Percentiles rank a stretch among this genome's conserved stretches.
phyloP scores from a whole-genome alignment of 2,329 filamentous ascomycete genomes.

The Stemphylium vesicarium region DNA sequence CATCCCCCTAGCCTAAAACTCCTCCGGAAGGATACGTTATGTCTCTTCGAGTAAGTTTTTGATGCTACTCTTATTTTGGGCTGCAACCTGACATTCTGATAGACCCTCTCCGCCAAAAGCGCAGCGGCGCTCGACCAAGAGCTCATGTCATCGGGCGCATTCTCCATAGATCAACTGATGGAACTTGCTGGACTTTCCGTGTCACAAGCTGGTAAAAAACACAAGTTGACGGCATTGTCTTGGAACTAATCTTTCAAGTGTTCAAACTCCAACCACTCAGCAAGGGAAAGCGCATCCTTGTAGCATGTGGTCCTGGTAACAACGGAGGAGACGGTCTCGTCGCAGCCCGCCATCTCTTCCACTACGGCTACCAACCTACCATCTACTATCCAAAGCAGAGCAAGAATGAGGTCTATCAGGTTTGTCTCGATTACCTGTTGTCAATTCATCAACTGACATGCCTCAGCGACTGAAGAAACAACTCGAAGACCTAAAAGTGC shows the following conservation, averaged over 20 bases:
- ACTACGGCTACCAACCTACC: constrained; percentile 88
- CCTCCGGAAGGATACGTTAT: constrained; percentile 1
- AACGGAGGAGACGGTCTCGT: constrained; percentile 91
- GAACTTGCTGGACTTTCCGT: constrained; percentile 92
- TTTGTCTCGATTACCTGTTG: constrained; percentile 47
- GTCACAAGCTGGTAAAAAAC: constrained; percentile 75
- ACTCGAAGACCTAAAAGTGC: constrained; percentile 79
- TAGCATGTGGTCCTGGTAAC: constrained; percentile 88
- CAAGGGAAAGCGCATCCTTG: constrained; percentile 74
- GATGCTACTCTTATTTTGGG: too few species aligned
- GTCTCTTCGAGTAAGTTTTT: constrained; percentile 22
- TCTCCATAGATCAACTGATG: constrained; percentile 97
- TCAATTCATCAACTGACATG: constrained; percentile 10
- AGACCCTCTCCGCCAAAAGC: constrained; percentile 88
- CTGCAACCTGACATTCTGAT: not conserved
- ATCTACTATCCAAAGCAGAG: constrained; percentile 93
- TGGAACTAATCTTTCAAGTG: constrained; percentile 59
- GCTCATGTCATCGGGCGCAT: constrained; percentile 86
- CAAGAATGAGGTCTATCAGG: constrained; percentile 88
- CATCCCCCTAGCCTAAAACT: too few species aligned
- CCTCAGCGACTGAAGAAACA: constrained; percentile 79
- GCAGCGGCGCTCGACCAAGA: constrained; percentile 90
- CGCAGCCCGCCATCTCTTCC: constrained; percentile 85
- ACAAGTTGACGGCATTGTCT: not conserved
- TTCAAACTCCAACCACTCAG: constrained; percentile 80